A percentile compares a stretch with the other conserved stretches of the same genome.
These are phyloP conservation scores for Rhodotorula sp. DNA, from an alignment of 1,284 basidiomycete species.

Conservation along the genomic window DNA sequence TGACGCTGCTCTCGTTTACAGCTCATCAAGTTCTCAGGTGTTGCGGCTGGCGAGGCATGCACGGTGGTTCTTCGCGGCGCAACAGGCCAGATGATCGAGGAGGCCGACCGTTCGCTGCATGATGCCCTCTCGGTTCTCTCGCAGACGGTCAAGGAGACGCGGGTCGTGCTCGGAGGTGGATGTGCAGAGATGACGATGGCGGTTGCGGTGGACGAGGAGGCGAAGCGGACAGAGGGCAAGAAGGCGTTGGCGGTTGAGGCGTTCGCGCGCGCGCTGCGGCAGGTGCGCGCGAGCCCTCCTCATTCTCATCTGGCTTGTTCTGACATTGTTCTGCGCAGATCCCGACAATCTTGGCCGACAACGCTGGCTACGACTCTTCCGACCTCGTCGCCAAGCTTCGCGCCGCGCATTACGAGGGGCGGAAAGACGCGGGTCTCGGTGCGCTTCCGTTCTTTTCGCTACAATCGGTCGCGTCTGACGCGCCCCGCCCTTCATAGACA, in stretches of 20 bases:
- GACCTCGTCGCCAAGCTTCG: slow-evolving; percentile 87
- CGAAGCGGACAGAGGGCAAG: slow-evolving; percentile 83
- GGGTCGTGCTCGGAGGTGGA: slow-evolving; percentile 90
- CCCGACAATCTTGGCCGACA: slow-evolving; percentile 94
- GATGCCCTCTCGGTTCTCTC: slow-evolving; percentile 96
- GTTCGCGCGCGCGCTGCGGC: slow-evolving; percentile 82
- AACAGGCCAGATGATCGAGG: slow-evolving; percentile 97
- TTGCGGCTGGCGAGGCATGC: slow-evolving; percentile 97
- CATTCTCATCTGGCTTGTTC: neutral
- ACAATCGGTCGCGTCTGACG: neutral
- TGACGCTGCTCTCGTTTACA: slow-evolving; percentile 48
- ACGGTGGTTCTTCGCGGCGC: slow-evolving; percentile 96
- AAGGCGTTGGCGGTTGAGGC: slow-evolving; percentile 93
- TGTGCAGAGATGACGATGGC: slow-evolving; percentile 98
- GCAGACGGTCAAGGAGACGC: slow-evolving; percentile 96
- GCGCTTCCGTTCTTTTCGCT: slow-evolving; percentile 40
- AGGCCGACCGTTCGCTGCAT: slow-evolving; percentile 95
- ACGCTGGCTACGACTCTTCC: slow-evolving; percentile 95
- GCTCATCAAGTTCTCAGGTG: slow-evolving; percentile 99
- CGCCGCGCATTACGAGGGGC: slow-evolving; percentile 91
- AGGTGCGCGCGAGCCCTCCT: slow-evolving; percentile 50
- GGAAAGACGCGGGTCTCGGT: slow-evolving; percentile 80
- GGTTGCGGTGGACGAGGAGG: slow-evolving; percentile 86
- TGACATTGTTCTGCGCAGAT: slow-evolving; percentile 54
- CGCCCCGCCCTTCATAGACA: slow-evolving; percentile 57